Evolutionary conservation across 345 rosid species (phyloP).

Genomic region (Balakata baccata): DNA sequence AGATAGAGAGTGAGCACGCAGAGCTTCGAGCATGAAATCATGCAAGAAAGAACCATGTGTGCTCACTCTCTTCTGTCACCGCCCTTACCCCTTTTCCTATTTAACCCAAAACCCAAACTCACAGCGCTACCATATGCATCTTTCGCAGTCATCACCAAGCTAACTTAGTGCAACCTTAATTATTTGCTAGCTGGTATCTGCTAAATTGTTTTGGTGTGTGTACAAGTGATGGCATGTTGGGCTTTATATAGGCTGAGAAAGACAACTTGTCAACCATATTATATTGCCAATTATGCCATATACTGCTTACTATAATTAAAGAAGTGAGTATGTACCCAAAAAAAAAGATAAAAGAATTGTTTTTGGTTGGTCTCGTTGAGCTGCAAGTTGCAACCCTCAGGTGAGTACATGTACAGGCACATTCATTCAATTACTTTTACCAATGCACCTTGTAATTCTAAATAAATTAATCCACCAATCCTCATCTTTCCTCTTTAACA

Average conservation of each 20-base stretch:
- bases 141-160: too few relatives aligned
- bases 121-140: too few relatives aligned
- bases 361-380: too few relatives aligned
- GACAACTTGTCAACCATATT: conserved; percentile 5
- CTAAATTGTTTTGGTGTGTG: conserved; percentile 7
- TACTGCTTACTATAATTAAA: too few relatives aligned
- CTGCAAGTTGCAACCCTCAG: too few relatives aligned
- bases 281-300: not conserved
- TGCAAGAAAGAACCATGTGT: conserved; percentile 88
- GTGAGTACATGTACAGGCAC: not conserved
- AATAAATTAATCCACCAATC: conserved; percentile 17
- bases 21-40: conserved; percentile 70
- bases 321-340: too few relatives aligned
- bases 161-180: too few relatives aligned
- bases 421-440: conserved; percentile 38
- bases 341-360: too few relatives aligned
- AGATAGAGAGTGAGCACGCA: conserved; percentile 85
- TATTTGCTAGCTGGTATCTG: not conserved
- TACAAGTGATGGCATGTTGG: conserved; percentile 7
- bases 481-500: conserved; percentile 5
- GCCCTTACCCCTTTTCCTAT: conserved; percentile 40
- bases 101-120: too few relatives aligned
- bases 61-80: conserved; percentile 99
- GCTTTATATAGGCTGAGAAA: conserved; percentile 28
- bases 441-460: conserved; percentile 48